Percentiles rank a stretch among this genome's conserved stretches.
These are phyloP conservation scores for Phytophthora sojae DNA, from an alignment of 352 stramenopile species.

Conservation along the genomic window DNA sequence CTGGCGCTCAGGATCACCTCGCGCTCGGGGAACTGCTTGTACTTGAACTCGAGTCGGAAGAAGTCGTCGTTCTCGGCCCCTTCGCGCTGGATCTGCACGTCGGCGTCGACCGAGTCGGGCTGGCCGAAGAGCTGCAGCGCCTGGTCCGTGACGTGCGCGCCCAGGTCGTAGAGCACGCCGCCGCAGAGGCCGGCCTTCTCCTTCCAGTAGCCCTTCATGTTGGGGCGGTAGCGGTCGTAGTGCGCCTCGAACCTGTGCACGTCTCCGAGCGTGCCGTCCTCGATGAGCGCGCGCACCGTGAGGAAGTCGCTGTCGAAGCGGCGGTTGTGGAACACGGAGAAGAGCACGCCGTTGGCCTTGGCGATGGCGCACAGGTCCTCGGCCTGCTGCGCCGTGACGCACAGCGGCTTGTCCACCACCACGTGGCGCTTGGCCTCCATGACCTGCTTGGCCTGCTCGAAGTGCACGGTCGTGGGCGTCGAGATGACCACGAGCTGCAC, in stretches of 20 bases:
- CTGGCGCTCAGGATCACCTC: constrained; percentile 72
- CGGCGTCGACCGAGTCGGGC: constrained; percentile 52
- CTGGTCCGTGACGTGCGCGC: constrained; percentile 74
- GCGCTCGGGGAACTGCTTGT: constrained; percentile 47
- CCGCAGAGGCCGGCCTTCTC: constrained; percentile 63
- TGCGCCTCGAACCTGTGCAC: constrained; percentile 68
- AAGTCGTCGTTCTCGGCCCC: constrained; percentile 74
- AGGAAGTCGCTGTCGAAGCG: constrained; percentile 83
- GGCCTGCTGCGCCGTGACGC: constrained; percentile 60
- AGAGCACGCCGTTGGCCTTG: constrained; percentile 61
- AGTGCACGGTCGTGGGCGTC: constrained; percentile 78
- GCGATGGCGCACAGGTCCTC: constrained; percentile 58
- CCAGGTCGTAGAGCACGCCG: constrained; percentile 77
- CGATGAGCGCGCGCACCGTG: constrained; percentile 59
- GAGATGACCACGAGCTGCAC: constrained; percentile 80
- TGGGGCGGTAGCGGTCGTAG: constrained; percentile 73
- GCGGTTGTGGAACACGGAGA: constrained; percentile 83
- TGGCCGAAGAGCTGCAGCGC: constrained; percentile 70
- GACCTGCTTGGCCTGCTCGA: constrained; percentile 74
- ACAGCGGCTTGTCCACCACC: constrained; percentile 81
- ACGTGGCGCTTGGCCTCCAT: constrained; percentile 80
- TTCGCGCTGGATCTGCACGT: constrained; percentile 81
- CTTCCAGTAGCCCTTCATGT: constrained; percentile 85
- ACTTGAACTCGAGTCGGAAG: constrained; percentile 78
- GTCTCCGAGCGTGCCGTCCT: constrained; percentile 55